Evolutionary conservation across 2,329 filamentous ascomycete species (phyloP), one percentile per base, ranked within the genome.

Genomic region (Hypoxylon sp.): DNA sequence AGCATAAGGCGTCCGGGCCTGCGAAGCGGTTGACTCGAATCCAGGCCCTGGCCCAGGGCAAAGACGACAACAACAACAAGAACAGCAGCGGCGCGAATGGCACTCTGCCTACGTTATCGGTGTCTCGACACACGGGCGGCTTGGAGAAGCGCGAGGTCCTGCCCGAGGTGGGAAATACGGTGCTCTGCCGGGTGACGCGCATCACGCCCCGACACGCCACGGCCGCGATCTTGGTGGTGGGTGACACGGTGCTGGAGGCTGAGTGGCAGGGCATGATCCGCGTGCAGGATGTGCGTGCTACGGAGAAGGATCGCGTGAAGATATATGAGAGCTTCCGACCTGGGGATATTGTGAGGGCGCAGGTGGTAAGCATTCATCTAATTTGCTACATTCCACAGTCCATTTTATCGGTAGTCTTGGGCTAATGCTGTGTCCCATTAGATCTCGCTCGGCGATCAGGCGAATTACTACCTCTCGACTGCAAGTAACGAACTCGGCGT

Each of bases 391-490:
- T 25, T 5, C 9, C 6, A 25, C 21, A 25, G 21, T 5, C 21
- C n/a, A n/a, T n/a, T n/a, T n/a, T n/a, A n/a, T n/a, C n/a, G n/a
- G n/a, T n/a, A n/a, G n/a, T n/a, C n/a, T n/a, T n/a, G n/a, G n/a
- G 31, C 48, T 50, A 42, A 52, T 19, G 3, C 25, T 31, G 3
- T 36, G 5, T 9, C 13, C 12, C 49, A 21, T 8, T 11, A 88
- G 86, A 94, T 96, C 51, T 94, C 89, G 5, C 74, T 97, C 9
- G 94, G 94, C 26, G 94, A 99, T 69, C 92, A 97, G 74, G 86
- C 89, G 40, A 96, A 90, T 65, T 99, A 97, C 71, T 99, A 97
- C 71, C 80, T 96, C n/a, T 89, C 87, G 17, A 99, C 94, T 1
- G 91, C 91, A 19, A 84, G 84, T 61, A 97, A 99, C 71, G 89